These are phyloP conservation scores for Vitis vinifera DNA, from an alignment of 164 flowering plant species.

Conservation along the genomic window DNA sequence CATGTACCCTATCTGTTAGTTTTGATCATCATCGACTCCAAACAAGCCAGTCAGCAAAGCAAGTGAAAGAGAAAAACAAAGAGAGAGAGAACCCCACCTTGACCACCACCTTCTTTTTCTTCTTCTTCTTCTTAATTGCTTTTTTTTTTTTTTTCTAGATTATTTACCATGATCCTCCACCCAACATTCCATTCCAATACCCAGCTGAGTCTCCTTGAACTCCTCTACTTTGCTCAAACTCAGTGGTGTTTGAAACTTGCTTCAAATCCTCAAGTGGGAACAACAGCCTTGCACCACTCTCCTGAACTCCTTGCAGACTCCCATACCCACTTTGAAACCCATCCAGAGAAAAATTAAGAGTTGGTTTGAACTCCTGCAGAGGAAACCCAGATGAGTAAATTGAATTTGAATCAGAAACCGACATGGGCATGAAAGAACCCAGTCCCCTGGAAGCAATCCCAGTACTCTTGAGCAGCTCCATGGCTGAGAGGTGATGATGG, in stretches of 20 bases:
- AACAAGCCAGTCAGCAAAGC: not conserved
- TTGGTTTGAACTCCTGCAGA: constrained; percentile 43
- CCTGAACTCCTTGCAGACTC: constrained; percentile 28
- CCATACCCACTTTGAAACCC: constrained; percentile 46
- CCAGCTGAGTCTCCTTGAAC: constrained; percentile 40
- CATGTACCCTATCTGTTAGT: constrained; percentile 16
- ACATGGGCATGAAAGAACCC: constrained; percentile 21
- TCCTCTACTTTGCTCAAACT: constrained; percentile 30
- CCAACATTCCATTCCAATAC: constrained; percentile 56
- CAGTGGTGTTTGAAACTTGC: constrained; percentile 23
- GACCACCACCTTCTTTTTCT: not conserved
- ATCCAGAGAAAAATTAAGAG: constrained; percentile 42
- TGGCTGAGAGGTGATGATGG: constrained; percentile 38
- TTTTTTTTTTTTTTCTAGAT: not conserved
- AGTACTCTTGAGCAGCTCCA: constrained; percentile 48
- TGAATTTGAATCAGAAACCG: constrained; percentile 14
- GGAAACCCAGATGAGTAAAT: constrained; percentile 31
- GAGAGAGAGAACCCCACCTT: too few relatives aligned
- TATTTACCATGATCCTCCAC: constrained; percentile 45
- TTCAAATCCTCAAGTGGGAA: constrained; percentile 53
- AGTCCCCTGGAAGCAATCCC: constrained; percentile 33
- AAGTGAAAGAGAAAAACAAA: not conserved
- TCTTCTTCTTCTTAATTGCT: not conserved
- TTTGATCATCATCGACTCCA: not conserved
- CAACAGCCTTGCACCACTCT: constrained; percentile 33